Conservation (phyloP, 75 land plant species). For the Pinus tabuliformis region DNA sequence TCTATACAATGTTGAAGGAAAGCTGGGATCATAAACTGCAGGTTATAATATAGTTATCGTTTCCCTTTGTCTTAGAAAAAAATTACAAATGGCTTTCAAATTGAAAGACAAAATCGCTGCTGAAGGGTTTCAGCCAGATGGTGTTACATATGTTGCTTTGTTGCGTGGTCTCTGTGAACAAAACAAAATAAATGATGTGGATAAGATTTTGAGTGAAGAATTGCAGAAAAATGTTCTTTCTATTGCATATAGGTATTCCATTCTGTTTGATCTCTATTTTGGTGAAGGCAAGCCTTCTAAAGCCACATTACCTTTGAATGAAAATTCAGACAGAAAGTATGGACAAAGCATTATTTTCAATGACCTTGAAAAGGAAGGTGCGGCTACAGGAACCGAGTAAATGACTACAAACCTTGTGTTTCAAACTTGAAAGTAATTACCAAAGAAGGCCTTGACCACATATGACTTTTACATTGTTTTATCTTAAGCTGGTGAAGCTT, state of each 20-base stretch:
- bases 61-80: slow-evolving; percentile 58
- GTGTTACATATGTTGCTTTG: slow-evolving; percentile 57
- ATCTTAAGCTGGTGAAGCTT: too few relatives aligned
- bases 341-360: background rate
- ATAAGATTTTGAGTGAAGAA: slow-evolving; percentile 28
- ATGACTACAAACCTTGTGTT: background rate
- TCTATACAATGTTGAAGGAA: slow-evolving; percentile 42
- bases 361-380: background rate
- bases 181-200: slow-evolving; percentile 54
- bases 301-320: slow-evolving; percentile 21
- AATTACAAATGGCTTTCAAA: slow-evolving; percentile 48
- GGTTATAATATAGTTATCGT: slow-evolving; percentile 59
- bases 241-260: slow-evolving; percentile 31
- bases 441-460: background rate
- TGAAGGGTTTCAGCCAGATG: slow-evolving; percentile 46
- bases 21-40: slow-evolving; percentile 38
- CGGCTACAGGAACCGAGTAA: background rate
- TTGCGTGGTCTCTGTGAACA: slow-evolving; percentile 41
- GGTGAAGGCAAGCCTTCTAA: slow-evolving; percentile 20
- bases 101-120: slow-evolving; percentile 51
- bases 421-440: background rate
- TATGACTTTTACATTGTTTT: too few relatives aligned
- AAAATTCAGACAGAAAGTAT: background rate
- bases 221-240: slow-evolving; percentile 26
- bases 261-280: slow-evolving; percentile 17